A percentile compares a stretch with the other conserved stretches of the same genome.
Conservation (phyloP, 768 basidiomycete genomes). For the Trametopsis cervina region DNA sequence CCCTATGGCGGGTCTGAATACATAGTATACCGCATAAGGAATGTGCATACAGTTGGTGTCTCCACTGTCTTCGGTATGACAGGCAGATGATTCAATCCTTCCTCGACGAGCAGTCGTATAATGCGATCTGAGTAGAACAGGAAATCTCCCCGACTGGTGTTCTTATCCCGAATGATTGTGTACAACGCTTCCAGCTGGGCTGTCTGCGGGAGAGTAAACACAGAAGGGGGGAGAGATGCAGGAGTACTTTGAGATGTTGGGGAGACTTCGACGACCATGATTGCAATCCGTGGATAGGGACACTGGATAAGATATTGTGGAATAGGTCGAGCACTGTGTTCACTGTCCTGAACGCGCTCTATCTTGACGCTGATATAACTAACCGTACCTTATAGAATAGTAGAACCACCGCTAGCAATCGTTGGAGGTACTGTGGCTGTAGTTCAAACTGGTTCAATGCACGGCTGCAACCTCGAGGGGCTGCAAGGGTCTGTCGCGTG, state of each 20-base stretch:
- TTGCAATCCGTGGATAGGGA: neutral
- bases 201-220: conserved; percentile 85
- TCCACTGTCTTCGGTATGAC: conserved; percentile 70
- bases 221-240: conserved; percentile 59
- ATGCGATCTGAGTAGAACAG: conserved; percentile 94
- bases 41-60: conserved; percentile 63
- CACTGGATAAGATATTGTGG: too few relatives aligned
- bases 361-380: too few relatives aligned
- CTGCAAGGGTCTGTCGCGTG: too few relatives aligned
- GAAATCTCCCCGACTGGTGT: conserved; percentile 88
- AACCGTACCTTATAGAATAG: too few relatives aligned
- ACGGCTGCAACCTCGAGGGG: too few relatives aligned
- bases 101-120: conserved; percentile 75
- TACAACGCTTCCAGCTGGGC: conserved; percentile 92
- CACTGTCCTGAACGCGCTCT: neutral
- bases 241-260: conserved; percentile 29
- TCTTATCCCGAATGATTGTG: conserved; percentile 89
- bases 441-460: too few relatives aligned
- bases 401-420: too few relatives aligned
- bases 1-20: conserved; percentile 39
- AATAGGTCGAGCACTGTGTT: too few relatives aligned
- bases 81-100: conserved; percentile 84
- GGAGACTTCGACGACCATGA: conserved; percentile 18
- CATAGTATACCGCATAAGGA: neutral
- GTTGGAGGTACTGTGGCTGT: too few relatives aligned